phyloP scores from a whole-genome alignment of 129 eudicot species.

The Escallonia herrerae region DNA sequence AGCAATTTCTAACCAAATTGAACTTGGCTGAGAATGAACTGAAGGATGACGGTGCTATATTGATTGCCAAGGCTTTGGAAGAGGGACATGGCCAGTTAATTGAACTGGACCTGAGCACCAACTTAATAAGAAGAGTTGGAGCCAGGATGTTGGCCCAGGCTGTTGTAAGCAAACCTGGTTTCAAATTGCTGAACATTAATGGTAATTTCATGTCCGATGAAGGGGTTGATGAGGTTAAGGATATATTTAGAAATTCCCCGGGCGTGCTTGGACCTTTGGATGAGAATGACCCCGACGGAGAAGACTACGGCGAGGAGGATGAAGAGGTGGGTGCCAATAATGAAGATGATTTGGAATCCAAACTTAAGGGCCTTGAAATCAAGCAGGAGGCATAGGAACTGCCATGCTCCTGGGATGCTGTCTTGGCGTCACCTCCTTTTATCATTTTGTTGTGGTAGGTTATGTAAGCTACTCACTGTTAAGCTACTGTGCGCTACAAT shows the following conservation, averaged over 20 bases:
- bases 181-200: conserved; percentile 57
- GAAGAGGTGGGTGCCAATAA: conserved; percentile 29
- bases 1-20: conserved; percentile 41
- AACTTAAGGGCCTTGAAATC: conserved; percentile 58
- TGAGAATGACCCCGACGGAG: conserved; percentile 87
- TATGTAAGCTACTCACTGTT: neutral
- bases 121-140: conserved; percentile 63
- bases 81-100: conserved; percentile 42
- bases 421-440: neutral
- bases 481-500: neutral
- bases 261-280: conserved; percentile 55
- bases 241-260: conserved; percentile 37
- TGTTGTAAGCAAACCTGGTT: conserved; percentile 42
- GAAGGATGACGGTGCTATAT: conserved; percentile 64
- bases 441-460: neutral
- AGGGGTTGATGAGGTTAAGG: conserved; percentile 67
- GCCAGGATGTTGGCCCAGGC: conserved; percentile 73
- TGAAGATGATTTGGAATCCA: conserved; percentile 45
- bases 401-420: neutral
- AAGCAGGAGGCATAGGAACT: conserved; percentile 37
- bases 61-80: conserved; percentile 57
- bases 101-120: conserved; percentile 72
- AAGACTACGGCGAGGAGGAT: conserved; percentile 39
- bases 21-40: conserved; percentile 63
- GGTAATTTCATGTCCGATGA: conserved; percentile 78